Evolutionary conservation across 805 yeast species (phyloP).

Genomic region (Kuraishia floccosa): DNA sequence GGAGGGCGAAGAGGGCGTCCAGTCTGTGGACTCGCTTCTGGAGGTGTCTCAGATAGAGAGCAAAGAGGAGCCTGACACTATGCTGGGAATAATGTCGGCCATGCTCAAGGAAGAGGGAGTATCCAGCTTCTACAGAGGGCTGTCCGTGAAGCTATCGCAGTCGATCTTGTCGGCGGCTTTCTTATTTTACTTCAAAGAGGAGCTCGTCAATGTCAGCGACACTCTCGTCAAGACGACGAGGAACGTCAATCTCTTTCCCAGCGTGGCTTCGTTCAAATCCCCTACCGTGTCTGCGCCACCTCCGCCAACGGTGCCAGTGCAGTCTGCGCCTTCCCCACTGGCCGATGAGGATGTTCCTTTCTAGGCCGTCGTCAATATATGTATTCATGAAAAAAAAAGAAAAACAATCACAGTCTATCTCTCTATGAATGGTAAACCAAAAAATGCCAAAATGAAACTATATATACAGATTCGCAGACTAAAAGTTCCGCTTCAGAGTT

Average conservation of each 20-base stretch:
- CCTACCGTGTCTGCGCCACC: too few relatives aligned
- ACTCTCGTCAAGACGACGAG: conserved; percentile 29
- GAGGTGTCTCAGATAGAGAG: conserved; percentile 6
- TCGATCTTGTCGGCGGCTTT: conserved; percentile 84
- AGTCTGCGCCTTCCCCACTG: too few relatives aligned
- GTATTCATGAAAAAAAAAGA: too few relatives aligned
- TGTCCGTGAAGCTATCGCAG: conserved; percentile 70
- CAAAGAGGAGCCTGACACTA: conserved; percentile 17
- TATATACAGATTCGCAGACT: too few relatives aligned
- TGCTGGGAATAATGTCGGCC: conserved; percentile 40
- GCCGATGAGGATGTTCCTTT: too few relatives aligned
- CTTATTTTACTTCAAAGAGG: conserved; percentile 84
- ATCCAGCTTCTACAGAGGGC: conserved; percentile 70
- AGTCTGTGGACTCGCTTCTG: conserved; percentile 9
- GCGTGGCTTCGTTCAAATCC: too few relatives aligned
- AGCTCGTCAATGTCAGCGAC: conserved; percentile 52
- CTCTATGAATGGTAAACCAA: too few relatives aligned
- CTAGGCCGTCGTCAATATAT: too few relatives aligned
- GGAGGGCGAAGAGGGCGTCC: conserved; percentile 3
- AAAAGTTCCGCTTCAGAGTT: conserved; percentile 26
- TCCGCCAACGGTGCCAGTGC: too few relatives aligned
- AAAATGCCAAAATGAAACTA: too few relatives aligned
- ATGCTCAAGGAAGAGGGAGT: conserved; percentile 65
- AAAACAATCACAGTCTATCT: too few relatives aligned
- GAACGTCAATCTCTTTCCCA: background rate